These are phyloP conservation scores for Magnaporthales sp. DNA, from an alignment of 2,329 filamentous ascomycete species.

Conservation along the genomic window DNA sequence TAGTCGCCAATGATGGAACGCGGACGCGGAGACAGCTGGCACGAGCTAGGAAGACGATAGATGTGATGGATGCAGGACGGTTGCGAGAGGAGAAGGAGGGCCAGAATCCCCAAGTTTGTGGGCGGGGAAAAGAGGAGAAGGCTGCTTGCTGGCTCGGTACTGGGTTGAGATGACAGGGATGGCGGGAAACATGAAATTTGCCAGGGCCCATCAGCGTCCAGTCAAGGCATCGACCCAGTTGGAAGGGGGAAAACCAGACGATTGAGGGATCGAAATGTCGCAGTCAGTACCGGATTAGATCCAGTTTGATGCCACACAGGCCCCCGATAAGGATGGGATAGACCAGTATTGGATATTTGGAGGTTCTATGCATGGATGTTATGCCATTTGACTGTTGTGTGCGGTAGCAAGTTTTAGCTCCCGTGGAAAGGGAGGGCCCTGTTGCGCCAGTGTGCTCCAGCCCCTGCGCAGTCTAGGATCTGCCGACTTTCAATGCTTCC, in stretches of 20 bases:
- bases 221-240: background rate
- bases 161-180: background rate
- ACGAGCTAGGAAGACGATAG: background rate
- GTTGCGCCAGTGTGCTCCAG: background rate
- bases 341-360: background rate
- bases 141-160: background rate
- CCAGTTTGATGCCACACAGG: background rate
- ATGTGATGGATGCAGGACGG: slow-evolving; percentile 9
- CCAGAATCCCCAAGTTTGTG: slow-evolving; percentile 1
- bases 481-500: background rate
- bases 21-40: background rate
- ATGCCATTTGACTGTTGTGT: background rate
- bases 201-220: background rate
- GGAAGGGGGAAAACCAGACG: background rate
- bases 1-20: background rate
- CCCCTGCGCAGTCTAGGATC: background rate
- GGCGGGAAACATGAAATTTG: background rate
- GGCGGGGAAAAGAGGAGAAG: slow-evolving; percentile 5
- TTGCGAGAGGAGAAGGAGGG: slow-evolving; percentile 5
- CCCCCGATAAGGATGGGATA: background rate
- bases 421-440: background rate
- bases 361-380: background rate
- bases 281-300: background rate
- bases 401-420: background rate
- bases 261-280: background rate